Conservation (phyloP, 2,329 filamentous ascomycete genomes). For the Neoascochyta sp. region DNA sequence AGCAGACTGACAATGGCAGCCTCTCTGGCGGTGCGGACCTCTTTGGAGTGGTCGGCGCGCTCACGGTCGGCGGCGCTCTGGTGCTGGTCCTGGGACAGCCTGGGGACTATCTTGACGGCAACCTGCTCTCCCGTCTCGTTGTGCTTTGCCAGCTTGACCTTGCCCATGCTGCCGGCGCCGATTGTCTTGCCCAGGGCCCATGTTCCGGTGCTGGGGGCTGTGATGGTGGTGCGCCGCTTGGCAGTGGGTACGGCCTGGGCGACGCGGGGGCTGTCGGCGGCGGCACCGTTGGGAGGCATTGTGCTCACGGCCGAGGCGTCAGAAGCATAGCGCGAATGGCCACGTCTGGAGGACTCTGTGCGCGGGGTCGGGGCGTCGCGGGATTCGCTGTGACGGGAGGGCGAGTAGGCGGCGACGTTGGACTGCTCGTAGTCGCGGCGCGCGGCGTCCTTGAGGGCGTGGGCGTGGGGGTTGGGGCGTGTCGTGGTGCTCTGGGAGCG, state of each 20-base stretch:
- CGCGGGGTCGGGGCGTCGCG: conserved; percentile 53
- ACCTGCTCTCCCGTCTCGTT: conserved; percentile 90
- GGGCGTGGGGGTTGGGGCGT: conserved; percentile 39
- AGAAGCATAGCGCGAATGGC: conserved; percentile 46
- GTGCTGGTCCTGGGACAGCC: conserved; percentile 83
- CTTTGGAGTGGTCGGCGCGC: conserved; percentile 91
- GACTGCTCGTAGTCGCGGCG: conserved; percentile 72
- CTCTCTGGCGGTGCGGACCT: conserved; percentile 90
- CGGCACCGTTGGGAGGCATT: conserved; percentile 37
- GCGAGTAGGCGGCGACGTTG: conserved; percentile 57
- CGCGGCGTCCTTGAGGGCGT: conserved; percentile 51
- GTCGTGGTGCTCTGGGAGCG: conserved; percentile 37
- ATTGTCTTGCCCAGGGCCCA: conserved; percentile 97
- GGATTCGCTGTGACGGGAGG: conserved; percentile 61
- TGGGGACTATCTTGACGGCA: conserved; percentile 94
- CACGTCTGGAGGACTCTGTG: conserved; percentile 53
- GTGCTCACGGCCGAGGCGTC: conserved; percentile 40
- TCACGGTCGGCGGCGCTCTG: conserved; percentile 70
- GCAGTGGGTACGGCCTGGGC: conserved; percentile 20
- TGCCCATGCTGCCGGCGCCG: conserved; percentile 96
- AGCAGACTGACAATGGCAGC: conserved; percentile 93
- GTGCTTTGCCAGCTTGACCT: conserved; percentile 93
- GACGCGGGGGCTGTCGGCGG: conserved; percentile 28
- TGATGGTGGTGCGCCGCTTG: conserved; percentile 72
- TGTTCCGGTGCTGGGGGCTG: conserved; percentile 75